Percentiles rank a stretch among this genome's conserved stretches.
phyloP scores from a whole-genome alignment of 805 yeast species.

The Kodamaea kaohsiungensis region DNA sequence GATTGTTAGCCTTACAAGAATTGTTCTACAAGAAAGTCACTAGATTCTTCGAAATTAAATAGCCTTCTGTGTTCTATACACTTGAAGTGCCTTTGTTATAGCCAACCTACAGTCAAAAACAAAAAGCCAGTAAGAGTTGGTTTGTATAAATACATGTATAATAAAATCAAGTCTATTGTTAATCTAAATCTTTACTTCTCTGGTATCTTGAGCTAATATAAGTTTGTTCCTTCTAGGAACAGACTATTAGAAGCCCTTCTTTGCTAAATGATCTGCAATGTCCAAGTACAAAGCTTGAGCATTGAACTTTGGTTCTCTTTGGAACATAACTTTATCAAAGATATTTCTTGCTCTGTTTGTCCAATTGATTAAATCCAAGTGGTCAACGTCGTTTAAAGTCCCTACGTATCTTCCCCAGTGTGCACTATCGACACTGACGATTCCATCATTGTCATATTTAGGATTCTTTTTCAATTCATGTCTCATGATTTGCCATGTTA shows the following conservation, averaged over 20 bases:
- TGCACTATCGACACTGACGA: constrained; percentile 76
- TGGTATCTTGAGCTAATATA: too few species aligned
- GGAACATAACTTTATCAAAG: constrained; percentile 30
- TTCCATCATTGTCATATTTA: constrained; percentile 54
- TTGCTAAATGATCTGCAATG: constrained; percentile 62
- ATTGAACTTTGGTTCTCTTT: constrained; percentile 49
- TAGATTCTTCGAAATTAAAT: too few species aligned
- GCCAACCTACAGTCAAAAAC: too few species aligned
- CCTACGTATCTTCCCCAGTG: constrained; percentile 87
- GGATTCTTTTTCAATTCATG: constrained; percentile 12
- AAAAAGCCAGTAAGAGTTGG: too few species aligned
- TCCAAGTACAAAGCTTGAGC: constrained; percentile 71
- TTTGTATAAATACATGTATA: constrained; percentile 1
- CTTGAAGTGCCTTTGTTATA: too few species aligned
- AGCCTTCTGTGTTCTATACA: too few species aligned
- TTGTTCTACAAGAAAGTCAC: too few species aligned
- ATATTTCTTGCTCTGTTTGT: constrained; percentile 50
- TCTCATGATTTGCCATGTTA: constrained; percentile 65
- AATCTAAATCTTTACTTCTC: too few species aligned
- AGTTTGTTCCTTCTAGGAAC: too few species aligned
- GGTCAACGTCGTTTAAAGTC: constrained; percentile 76
- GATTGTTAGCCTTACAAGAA: too few species aligned
- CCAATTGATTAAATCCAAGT: constrained; percentile 86
- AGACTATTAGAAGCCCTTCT: constrained; percentile 53
- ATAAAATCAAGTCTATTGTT: background rate